These are phyloP conservation scores for Macadamia tetraphylla DNA, from an alignment of 164 flowering plant species.

Conservation along the genomic window DNA sequence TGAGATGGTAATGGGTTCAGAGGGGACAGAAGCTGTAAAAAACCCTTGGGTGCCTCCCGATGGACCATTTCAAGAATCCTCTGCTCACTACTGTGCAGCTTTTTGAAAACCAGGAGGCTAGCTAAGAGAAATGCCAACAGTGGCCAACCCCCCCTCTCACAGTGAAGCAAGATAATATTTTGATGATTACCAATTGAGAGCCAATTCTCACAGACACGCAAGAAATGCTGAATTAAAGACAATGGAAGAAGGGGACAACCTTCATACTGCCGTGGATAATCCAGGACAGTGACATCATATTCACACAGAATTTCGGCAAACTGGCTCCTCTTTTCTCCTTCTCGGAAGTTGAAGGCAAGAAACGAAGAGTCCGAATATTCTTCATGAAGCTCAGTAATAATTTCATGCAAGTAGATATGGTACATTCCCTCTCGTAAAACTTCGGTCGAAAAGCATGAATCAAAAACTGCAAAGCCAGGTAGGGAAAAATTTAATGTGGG, in stretches of 20 bases:
- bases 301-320: conserved; percentile 83
- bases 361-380: conserved; percentile 71
- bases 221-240: conserved; percentile 84
- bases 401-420: conserved; percentile 77
- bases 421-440: conserved; percentile 79
- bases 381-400: conserved; percentile 76
- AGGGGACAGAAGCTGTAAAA: conserved; percentile 81
- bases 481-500: neutral
- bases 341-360: conserved; percentile 90
- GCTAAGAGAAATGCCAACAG: conserved; percentile 84
- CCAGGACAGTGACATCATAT: conserved; percentile 83
- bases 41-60: conserved; percentile 93
- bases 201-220: conserved; percentile 87
- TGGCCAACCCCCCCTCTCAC: conserved; percentile 99
- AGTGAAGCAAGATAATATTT: conserved; percentile 76
- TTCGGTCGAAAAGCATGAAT: conserved; percentile 94
- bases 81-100: conserved; percentile 72
- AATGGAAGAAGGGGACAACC: conserved; percentile 90
- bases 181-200: conserved; percentile 63
- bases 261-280: conserved; percentile 93
- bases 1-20: conserved; percentile 93
- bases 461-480: conserved; percentile 66
- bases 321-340: conserved; percentile 82
- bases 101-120: conserved; percentile 73
- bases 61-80: conserved; percentile 87